phyloP scores from a whole-genome alignment of 75 land plant genomes.

The Selaginella moellendorffii region DNA sequence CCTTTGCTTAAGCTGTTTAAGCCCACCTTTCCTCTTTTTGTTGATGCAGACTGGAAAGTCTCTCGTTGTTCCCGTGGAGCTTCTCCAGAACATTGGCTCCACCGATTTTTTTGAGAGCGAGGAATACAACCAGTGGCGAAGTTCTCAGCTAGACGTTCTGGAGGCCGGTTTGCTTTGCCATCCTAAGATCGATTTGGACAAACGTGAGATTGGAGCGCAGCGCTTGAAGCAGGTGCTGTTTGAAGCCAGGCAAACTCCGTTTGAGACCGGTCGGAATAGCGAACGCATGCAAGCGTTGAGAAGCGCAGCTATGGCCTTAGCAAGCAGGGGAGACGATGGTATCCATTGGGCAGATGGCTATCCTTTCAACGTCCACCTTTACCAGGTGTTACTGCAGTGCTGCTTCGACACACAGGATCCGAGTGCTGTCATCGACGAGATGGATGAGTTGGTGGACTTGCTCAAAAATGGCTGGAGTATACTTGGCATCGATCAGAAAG shows the following conservation, averaged over 20 bases:
- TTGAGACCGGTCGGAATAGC: constrained; percentile 68
- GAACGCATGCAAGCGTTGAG: constrained; percentile 80
- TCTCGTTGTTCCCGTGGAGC: constrained; percentile 74
- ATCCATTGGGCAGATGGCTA: constrained; percentile 98
- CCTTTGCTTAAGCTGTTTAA: neutral
- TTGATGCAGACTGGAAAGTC: constrained; percentile 39
- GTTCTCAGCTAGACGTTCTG: constrained; percentile 45
- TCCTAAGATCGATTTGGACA: constrained; percentile 42
- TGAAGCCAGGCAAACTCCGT: constrained; percentile 40
- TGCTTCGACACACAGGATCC: constrained; percentile 60
- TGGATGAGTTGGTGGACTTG: constrained; percentile 80
- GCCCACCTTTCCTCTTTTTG: neutral
- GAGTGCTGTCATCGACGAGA: constrained; percentile 50
- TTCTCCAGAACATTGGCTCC: constrained; percentile 68
- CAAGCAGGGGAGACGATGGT: constrained; percentile 30
- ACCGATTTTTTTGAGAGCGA: constrained; percentile 56
- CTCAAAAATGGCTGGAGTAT: constrained; percentile 83
- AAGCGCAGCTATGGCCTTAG: constrained; percentile 57
- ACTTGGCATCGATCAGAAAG: constrained; percentile 65
- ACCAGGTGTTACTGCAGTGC: constrained; percentile 57
- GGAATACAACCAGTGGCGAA: constrained; percentile 66
- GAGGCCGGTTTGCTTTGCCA: constrained; percentile 82
- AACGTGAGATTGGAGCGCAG: constrained; percentile 30
- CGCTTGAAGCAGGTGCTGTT: constrained; percentile 43
- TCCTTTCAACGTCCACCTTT: constrained; percentile 69